Evolutionary conservation across 2,329 filamentous ascomycete species (phyloP), one percentile per base, ranked within the genome.

Genomic region (Xylariaceae sp.): DNA sequence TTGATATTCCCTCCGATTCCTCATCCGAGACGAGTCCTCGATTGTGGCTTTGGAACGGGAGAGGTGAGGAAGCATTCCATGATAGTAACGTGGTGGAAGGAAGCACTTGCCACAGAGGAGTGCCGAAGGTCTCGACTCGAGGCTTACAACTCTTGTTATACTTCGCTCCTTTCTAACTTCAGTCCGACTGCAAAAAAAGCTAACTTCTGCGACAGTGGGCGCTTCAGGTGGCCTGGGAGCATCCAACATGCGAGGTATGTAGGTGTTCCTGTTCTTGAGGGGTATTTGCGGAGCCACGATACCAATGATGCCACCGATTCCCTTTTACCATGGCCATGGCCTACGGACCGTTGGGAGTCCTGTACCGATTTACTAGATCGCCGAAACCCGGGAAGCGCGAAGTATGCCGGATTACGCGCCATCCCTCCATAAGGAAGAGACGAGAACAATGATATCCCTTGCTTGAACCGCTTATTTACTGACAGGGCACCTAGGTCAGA

Each of bases 1-100:
- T 66, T 85, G 17, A 74, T 88, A 52, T 85, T 88, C 44, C 81
- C 83, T n/a, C 80, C 80, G 5, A 64, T 86, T 34, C 62, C 59
- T 31, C 65, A 68, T 18, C 73, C 75, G 16, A 65, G 66, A 50
- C 73, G 72, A 52, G 71, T 88, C 29, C 68, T 88, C 18, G 84
- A 88, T 41, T 87, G 82, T 51, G 84, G 84, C 0, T 84, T 78
- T 59, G 84, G 84, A 28, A 71, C 78, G n/a, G 83, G 72, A 28
- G 69, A 76, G 40, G 50, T 51, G 18, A 49, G 47, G 17, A 31
- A 17, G 17, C 16, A 16, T 24, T 14, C n/a, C n/a, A n/a, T n/a
- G n/a, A n/a, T n/a, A n/a, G n/a, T n/a, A n/a, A n/a, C n/a, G n/a
- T n/a, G n/a, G n/a, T n/a, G n/a, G n/a, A n/a, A n/a, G n/a, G n/a